Conservation (phyloP, 495 filamentous ascomycete species). For the Friedmanniomyces simplex region DNA sequence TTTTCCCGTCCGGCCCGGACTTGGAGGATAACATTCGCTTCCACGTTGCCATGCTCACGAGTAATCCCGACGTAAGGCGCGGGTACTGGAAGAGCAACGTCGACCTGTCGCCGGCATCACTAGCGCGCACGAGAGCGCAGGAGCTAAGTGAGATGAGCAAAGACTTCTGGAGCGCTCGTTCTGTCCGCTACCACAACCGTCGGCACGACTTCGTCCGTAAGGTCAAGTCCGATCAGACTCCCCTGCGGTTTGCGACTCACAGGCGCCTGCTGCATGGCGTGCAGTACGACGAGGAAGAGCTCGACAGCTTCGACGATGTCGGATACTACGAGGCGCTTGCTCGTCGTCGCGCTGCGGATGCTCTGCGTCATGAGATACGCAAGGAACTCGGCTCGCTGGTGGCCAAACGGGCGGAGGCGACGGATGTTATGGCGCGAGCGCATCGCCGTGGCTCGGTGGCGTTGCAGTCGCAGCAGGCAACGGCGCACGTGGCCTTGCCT, state of each 20-base stretch:
- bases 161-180: conserved; percentile 14
- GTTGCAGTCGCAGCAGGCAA: background rate
- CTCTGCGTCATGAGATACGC: background rate
- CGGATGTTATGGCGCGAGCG: background rate
- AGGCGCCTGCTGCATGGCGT: background rate
- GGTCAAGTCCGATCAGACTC: conserved; percentile 9
- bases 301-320: conserved; percentile 14
- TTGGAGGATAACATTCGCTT: conserved; percentile 3
- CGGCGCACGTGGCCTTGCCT: background rate
- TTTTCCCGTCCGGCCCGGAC: conserved; percentile 10
- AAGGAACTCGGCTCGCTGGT: background rate
- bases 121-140: background rate
- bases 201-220: conserved; percentile 16
- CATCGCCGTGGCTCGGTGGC: background rate
- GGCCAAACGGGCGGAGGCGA: background rate
- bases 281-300: conserved; percentile 9
- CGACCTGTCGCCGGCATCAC: conserved; percentile 3
- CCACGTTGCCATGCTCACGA: conserved; percentile 7
- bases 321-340: conserved; percentile 2
- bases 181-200: conserved; percentile 9
- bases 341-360: background rate
- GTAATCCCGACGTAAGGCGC: background rate
- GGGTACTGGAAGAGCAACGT: conserved; percentile 12
- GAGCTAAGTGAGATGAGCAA: conserved; percentile 15
- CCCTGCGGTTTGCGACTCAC: conserved; percentile 14